Base-by-base conservation (phyloP, 495 filamentous ascomycete genomes). In the Aspergillus taichungensis region DNA sequence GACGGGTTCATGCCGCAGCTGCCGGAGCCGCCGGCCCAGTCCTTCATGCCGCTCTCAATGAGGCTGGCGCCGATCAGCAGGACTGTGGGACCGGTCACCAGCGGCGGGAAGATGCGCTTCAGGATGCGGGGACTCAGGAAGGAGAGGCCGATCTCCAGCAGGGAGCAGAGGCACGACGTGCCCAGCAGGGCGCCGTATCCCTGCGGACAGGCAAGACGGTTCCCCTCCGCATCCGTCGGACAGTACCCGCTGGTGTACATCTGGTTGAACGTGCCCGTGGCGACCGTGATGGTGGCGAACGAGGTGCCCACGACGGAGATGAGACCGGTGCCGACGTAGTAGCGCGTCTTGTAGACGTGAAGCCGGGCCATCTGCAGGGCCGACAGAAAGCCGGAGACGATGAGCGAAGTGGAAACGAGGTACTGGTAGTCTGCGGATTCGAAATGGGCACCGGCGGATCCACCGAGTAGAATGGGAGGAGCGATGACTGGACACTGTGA, bases 191-290 rank as follows among this genome's bases (percentile, higher is more conserved):
- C 87, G 10, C 89, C 90, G 52, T 96, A 95, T 8, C 83, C 89
- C 34, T 85, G 71, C 0, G 87, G 90, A 49, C 89, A 96, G 5
- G 88, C 83, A 6, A 95, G 73, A 37, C 69, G 73, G 32, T 68
- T 79, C 29, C 85, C 86, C 43, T 81, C 68, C 2, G 66, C 68
- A 38, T 67, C 79, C 1, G 71, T 64, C 1, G 85, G 85, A 47
- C 88, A 94, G 42, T 71, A 75, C 13, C 89, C 89, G 35, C 85
- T 89, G 18, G 65, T 67, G 60, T 95, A 95, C 87, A 95, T 95
- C 54, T 95, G 88, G 8, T 62, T 47, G 39, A 95, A 81, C 0
- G 81, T 85, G 14, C 85, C 86, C 6, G 76, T 73, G 8, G 88
- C 85, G 12, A 95, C 82, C 6, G 89, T 87, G 50, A 96, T 92